Percentiles rank a stretch among this genome's conserved stretches.
These are phyloP conservation scores for Nephelium lappaceum DNA, from an alignment of 345 rosid genomes.

Conservation along the genomic window DNA sequence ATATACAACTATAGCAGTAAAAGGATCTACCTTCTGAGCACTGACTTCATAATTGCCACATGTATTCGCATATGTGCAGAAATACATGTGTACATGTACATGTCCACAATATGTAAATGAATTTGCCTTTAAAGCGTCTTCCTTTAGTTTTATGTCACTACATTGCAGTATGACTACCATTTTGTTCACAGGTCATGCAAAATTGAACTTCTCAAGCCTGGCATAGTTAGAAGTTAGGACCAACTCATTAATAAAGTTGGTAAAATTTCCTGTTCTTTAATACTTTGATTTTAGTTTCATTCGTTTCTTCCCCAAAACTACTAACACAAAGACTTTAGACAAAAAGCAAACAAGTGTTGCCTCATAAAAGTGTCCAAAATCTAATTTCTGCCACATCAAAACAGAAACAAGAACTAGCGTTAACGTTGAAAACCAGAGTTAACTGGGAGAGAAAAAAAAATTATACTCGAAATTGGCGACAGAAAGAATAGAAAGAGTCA, in stretches of 20 bases:
- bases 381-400: too few species aligned
- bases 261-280: too few species aligned
- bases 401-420: neutral
- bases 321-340: too few species aligned
- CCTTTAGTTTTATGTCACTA: neutral
- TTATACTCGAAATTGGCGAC: neutral
- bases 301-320: too few species aligned
- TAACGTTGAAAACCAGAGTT: neutral
- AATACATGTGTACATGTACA: neutral
- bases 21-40: too few species aligned
- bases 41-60: neutral
- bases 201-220: too few species aligned
- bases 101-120: neutral
- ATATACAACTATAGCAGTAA: neutral
- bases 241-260: too few species aligned
- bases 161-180: neutral
- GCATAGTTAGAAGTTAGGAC: too few species aligned
- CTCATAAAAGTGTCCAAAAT: too few species aligned
- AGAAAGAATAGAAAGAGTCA: neutral
- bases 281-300: too few species aligned
- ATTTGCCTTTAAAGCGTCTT: neutral
- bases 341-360: too few species aligned
- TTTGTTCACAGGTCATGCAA: too few species aligned
- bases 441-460: neutral
- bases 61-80: neutral